phyloP scores from a whole-genome alignment of 139 green algal genomes.

The Tetraselmis chui region DNA sequence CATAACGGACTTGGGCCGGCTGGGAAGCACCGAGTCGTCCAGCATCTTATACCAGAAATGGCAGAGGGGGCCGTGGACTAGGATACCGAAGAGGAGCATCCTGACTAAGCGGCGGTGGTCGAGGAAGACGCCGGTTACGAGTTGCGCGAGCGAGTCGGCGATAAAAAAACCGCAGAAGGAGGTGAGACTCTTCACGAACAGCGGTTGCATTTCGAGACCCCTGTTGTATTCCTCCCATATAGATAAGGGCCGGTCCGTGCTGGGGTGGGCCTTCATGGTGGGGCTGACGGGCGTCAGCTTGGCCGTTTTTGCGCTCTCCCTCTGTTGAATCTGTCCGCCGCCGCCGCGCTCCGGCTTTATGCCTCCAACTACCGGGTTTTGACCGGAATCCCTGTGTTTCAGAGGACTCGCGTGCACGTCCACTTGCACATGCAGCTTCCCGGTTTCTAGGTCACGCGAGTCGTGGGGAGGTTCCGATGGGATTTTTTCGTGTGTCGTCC shows the following conservation, averaged over 20 bases:
- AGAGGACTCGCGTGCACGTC: neutral
- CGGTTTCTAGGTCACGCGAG: neutral
- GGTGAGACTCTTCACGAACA: slow-evolving; percentile 20
- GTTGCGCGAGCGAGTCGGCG: slow-evolving; percentile 13
- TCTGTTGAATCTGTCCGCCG: too few species aligned
- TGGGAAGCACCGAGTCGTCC: slow-evolving; percentile 13
- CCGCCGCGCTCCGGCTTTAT: neutral
- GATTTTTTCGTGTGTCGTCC: neutral
- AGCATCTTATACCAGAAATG: slow-evolving; percentile 20
- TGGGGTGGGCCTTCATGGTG: neutral
- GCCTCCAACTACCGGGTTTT: too few species aligned
- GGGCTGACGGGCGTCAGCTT: neutral
- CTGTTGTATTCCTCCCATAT: slow-evolving; percentile 11
- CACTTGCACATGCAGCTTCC: neutral
- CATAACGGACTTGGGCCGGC: neutral
- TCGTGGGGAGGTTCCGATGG: neutral
- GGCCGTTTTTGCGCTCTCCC: neutral
- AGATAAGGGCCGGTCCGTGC: neutral
- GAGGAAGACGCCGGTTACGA: slow-evolving; percentile 2
- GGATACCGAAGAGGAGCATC: slow-evolving; percentile 10
- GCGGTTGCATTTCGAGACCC: slow-evolving; percentile 7
- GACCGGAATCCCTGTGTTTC: neutral
- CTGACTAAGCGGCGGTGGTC: neutral
- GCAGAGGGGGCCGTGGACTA: slow-evolving; percentile 14
- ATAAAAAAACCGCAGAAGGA: slow-evolving; percentile 17